Evolutionary conservation across 208 protist species (phyloP), one percentile per base, ranked within the genome.

Genomic region (Phytomonas sp.): DNA sequence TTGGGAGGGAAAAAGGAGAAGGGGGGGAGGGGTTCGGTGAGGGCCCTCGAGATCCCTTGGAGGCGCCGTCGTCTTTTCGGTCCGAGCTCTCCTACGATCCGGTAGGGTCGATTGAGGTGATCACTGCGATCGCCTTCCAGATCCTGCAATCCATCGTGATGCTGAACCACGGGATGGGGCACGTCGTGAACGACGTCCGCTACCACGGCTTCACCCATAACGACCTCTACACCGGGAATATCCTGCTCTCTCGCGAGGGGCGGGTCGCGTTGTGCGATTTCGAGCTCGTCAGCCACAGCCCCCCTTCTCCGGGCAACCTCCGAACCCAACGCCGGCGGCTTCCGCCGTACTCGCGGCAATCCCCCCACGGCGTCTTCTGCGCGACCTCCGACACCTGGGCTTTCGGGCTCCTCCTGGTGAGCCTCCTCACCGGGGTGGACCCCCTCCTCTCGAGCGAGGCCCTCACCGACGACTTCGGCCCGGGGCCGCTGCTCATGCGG

Each of bases 191-290:
- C n/a, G 75, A 51, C 17, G 29, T 67, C 0, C 20, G n/a, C 43
- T 29, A 68, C 64, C 36, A 26, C 11, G 4, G 61, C 23, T 56
- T 32, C 26, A 32, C 34, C n/a, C 29, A 95, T 77, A 93, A 95
- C 66, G 90, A 95, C 75, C 75, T 95, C 37, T 87, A 93, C 63
- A 73, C 93, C 3, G 87, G 84, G 69, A 95, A 95, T 67, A 73
- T 95, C 4, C 80, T 95, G 33, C 32, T 93, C 30, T 74, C 71
- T 30, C 43, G 66, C 46, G 60, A 70, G 31, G 87, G 87, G 37
- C 62, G 77, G 30, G 78, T 93, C 4, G 85, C 80, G 0, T 72
- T 95, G 28, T 93, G 90, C 71, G 90, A 95, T 76, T 95, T 95
- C 82, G 87, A 95, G 69, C 80, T 95, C 28, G 87, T 95, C 7